Evolutionary conservation across 805 yeast species (phyloP).

Genomic region (Metschnikowia proteae): DNA sequence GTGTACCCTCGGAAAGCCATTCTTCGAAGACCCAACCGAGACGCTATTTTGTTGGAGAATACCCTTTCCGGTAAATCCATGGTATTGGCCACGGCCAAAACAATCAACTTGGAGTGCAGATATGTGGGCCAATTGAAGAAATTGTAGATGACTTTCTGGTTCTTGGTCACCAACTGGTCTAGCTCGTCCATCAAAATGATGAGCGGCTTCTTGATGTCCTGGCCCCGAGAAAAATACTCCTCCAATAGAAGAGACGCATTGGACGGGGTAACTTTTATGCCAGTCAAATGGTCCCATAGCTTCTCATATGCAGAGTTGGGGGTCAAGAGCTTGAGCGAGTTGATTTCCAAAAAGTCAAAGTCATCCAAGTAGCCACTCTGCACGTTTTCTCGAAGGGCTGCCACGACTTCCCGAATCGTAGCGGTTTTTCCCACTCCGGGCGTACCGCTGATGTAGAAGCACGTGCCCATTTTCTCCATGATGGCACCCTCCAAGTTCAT

Average conservation of each 20-base stretch:
- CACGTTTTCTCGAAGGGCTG: constrained; percentile 49
- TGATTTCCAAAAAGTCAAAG: constrained; percentile 81
- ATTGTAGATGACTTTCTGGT: constrained; percentile 86
- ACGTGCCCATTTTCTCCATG: constrained; percentile 67
- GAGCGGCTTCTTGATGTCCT: constrained; percentile 42
- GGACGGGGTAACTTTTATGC: constrained; percentile 51
- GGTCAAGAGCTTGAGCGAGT: constrained; percentile 79
- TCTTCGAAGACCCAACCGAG: constrained; percentile 84
- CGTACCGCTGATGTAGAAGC: constrained; percentile 90
- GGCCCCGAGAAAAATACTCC: constrained; percentile 48
- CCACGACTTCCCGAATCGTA: constrained; percentile 81
- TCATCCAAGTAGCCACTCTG: constrained; percentile 25
- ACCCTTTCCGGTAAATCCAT: constrained; percentile 95
- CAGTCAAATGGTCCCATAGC: constrained; percentile 73
- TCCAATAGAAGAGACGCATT: constrained; percentile 69
- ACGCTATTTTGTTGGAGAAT: constrained; percentile 82
- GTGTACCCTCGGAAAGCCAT: constrained; percentile 88
- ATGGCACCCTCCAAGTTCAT: constrained; percentile 68
- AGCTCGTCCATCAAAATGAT: constrained; percentile 87
- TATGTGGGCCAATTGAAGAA: constrained; percentile 97
- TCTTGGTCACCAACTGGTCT: constrained; percentile 82
- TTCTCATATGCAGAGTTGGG: constrained; percentile 81
- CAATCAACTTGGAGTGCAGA: constrained; percentile 70
- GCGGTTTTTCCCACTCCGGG: constrained; percentile 99
- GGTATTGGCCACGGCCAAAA: constrained; percentile 92